A percentile compares a stretch with the other conserved stretches of the same genome.
phyloP scores from a whole-genome alignment of 257 asterid genomes.

The Oldenlandia corymbosa region DNA sequence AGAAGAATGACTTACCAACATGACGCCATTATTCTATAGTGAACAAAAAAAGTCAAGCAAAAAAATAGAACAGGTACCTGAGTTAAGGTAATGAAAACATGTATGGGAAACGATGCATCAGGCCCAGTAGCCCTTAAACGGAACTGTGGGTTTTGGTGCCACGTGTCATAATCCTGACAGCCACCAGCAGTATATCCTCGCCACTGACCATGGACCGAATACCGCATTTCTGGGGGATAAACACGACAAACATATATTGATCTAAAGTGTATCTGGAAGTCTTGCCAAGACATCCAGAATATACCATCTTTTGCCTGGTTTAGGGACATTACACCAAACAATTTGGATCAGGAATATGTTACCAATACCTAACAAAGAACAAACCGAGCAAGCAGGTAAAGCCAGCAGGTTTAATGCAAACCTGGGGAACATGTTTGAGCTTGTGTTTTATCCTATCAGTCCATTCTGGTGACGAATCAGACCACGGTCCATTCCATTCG shows the following conservation, averaged over 20 bases:
- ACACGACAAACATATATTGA: slow-evolving; percentile 97
- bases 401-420: slow-evolving; percentile 18
- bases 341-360: not conserved
- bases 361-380: not conserved
- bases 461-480: slow-evolving; percentile 97
- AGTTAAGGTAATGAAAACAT: slow-evolving; percentile 89
- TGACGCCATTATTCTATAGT: slow-evolving; percentile 4
- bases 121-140: slow-evolving; percentile 80
- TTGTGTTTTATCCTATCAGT: slow-evolving; percentile 97
- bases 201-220: slow-evolving; percentile 95
- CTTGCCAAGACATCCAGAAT: slow-evolving; percentile 99
- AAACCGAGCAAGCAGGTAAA: not conserved
- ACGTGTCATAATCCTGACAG: slow-evolving; percentile 96
- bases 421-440: slow-evolving; percentile 92
- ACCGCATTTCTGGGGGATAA: slow-evolving; percentile 97
- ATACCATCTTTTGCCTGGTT: slow-evolving; percentile 92
- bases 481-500: slow-evolving; percentile 99
- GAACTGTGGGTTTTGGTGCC: slow-evolving; percentile 99
- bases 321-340: not conserved
- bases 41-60: not conserved
- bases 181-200: slow-evolving; percentile 98
- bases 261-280: slow-evolving; percentile 94
- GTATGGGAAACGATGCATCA: slow-evolving; percentile 90
- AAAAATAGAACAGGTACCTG: slow-evolving; percentile 44
- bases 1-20: slow-evolving; percentile 14